Evolutionary conservation across 2,329 filamentous ascomycete genomes (phyloP).

Genomic region (Penicillium hordei): DNA sequence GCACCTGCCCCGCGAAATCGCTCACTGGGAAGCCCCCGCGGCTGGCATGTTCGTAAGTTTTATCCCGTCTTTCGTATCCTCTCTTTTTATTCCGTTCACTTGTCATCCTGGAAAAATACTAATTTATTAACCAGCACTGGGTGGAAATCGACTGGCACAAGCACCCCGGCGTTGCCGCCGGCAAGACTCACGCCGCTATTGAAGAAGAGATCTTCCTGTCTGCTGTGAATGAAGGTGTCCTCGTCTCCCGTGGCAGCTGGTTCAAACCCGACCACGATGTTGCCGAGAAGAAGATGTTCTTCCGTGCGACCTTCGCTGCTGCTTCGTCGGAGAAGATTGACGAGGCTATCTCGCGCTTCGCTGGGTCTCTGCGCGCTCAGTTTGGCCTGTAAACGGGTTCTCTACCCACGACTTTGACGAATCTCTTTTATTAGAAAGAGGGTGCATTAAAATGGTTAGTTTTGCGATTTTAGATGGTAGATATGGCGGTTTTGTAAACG

Average conservation of each 20-base stretch:
- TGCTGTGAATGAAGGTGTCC: slow-evolving; percentile 72
- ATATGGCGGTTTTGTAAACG: not conserved
- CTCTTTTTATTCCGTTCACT: not conserved
- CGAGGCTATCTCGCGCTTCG: slow-evolving; percentile 72
- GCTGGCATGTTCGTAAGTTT: slow-evolving; percentile 91
- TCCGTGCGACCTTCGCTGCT: slow-evolving; percentile 85
- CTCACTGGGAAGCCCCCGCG: slow-evolving; percentile 74
- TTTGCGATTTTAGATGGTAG: not conserved
- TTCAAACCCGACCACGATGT: slow-evolving; percentile 73
- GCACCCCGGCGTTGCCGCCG: slow-evolving; percentile 43
- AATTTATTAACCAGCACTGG: slow-evolving; percentile 43
- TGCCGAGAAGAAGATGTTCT: slow-evolving; percentile 67
- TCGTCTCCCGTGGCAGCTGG: slow-evolving; percentile 85
- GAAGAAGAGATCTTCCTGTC: slow-evolving; percentile 85
- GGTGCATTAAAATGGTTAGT: not conserved
- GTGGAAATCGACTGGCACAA: slow-evolving; percentile 49
- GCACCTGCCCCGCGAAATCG: slow-evolving; percentile 70
- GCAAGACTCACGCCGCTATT: slow-evolving; percentile 50
- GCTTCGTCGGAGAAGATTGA: slow-evolving; percentile 70
- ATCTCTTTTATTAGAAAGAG: not conserved
- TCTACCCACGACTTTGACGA: slow-evolving; percentile 6
- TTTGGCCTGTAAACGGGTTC: slow-evolving; percentile 49
- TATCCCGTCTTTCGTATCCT: not conserved
- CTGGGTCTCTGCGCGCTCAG: slow-evolving; percentile 65
- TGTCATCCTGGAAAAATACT: not conserved